Base-by-base conservation (phyloP, 495 filamentous ascomycete species). In the Venustampulla echinocandica region DNA sequence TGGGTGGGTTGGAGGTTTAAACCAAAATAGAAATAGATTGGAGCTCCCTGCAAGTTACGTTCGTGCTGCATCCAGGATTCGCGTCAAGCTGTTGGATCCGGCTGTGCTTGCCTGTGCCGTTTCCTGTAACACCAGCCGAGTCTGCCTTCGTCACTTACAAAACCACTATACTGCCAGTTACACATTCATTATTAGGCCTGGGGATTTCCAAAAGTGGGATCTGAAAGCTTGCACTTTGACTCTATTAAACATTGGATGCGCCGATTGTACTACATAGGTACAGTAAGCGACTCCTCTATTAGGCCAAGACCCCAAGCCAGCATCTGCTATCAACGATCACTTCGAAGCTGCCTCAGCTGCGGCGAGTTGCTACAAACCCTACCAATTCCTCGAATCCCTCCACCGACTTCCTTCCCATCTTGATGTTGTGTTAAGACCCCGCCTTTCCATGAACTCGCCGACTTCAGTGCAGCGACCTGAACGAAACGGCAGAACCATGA, bases 401-500 rank as follows among this genome's bases (percentile, higher is more conserved):
- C 17, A 22, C 33, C 5, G 15, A 28, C 3, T 17, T 21, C 9
- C 11, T 2, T 13, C 20, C 11, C 4, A 13, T 13, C 22, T 25
- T 40, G 18, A 50, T 49, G 46, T 20, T 33, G 28, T 27, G 28
- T n/a, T 53, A 38, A 50, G 21, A 43, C 4, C n/a, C 15, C n/a
- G 30, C 33, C 10, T 10, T 21, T 23, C 15, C 19, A 54, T 34
- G 43, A 51, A 41, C 37, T 33, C 27, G 50, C 25, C 33, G 17
- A 46, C 30, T 42, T 33, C 42, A 52, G 51, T 52, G 55, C 48
- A 58, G 49, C 40, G 43, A 52, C 33, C 20, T 24, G 24, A 42
- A 34, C 17, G 23, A 22, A 41, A 21, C 34, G 33, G 51, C 47
- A 45, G 52, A 58, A 48, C 47, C 47, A 58, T 58, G 55, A 48